Evolutionary conservation across 2,329 filamentous ascomycete species (phyloP).

Genomic region (Alternaria metachromatica): DNA sequence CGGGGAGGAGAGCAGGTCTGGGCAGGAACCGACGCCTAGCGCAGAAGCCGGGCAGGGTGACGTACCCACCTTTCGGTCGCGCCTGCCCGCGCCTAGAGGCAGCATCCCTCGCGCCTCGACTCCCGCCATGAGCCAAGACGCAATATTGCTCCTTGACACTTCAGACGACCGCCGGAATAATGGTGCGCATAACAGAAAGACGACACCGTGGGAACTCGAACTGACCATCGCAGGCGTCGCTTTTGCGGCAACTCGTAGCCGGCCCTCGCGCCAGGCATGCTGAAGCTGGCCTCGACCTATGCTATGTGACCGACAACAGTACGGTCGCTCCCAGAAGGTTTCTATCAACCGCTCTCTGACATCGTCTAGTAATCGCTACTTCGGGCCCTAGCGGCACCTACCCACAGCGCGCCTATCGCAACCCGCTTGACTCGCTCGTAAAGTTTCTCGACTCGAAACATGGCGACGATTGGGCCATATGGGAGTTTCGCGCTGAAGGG

Average conservation of each 20-base stretch:
- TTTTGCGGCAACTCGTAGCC: constrained; percentile 90
- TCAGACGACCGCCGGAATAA: constrained; percentile 1
- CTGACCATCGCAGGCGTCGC: constrained; percentile 41
- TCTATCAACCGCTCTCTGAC: constrained; percentile 54
- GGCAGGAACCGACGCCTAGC: constrained; percentile 9
- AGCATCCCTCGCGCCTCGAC: constrained; percentile 1
- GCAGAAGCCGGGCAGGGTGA: constrained; percentile 4
- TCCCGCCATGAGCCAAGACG: constrained; percentile 8
- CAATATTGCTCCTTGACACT: background rate
- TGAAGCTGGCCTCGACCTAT: constrained; percentile 89
- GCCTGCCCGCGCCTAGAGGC: constrained; percentile 3
- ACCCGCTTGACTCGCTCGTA: constrained; percentile 86
- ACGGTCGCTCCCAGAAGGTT: constrained; percentile 43
- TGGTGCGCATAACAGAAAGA: constrained; percentile 2
- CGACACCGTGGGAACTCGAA: background rate
- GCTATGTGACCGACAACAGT: constrained; percentile 89
- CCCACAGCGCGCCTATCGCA: constrained; percentile 90
- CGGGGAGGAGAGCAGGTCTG: background rate
- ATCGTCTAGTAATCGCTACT: constrained; percentile 65
- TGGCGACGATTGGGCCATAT: constrained; percentile 83
- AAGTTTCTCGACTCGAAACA: constrained; percentile 88
- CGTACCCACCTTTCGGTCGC: constrained; percentile 15
- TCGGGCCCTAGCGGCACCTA: constrained; percentile 91
- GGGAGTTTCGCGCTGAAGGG: constrained; percentile 96
- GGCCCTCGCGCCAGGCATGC: constrained; percentile 82